Percentiles rank a stretch among this genome's conserved stretches.
Evolutionary conservation across 345 rosid species (phyloP).

Genomic region (Syzygium grande): DNA sequence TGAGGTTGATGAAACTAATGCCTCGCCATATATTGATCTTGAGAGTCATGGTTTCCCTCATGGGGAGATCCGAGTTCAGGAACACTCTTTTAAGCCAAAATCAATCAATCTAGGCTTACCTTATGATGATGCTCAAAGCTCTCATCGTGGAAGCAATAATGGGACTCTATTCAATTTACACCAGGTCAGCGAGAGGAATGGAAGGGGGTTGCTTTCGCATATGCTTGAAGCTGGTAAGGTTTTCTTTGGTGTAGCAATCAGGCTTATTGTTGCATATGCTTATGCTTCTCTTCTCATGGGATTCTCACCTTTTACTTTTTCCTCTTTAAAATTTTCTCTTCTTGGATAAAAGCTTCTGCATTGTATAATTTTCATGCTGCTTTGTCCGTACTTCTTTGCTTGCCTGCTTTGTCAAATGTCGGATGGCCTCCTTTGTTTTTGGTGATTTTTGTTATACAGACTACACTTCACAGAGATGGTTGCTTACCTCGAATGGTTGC

Average conservation of each 20-base stretch:
- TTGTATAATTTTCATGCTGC: not conserved
- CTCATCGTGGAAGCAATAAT: slow-evolving; percentile 19
- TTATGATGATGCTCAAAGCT: slow-evolving; percentile 22
- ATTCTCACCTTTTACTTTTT: not conserved
- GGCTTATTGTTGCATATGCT: not conserved
- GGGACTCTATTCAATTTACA: slow-evolving; percentile 6
- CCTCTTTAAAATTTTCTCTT: not conserved
- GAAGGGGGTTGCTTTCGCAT: slow-evolving; percentile 31
- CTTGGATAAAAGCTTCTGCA: not conserved
- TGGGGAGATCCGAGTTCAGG: slow-evolving; percentile 10
- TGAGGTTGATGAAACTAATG: slow-evolving; percentile 36
- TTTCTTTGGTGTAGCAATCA: not conserved
- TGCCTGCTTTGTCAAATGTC: not conserved
- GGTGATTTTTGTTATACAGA: not conserved
- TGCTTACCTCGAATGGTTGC: not conserved
- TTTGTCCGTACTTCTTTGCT: not conserved
- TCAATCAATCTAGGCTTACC: slow-evolving; percentile 30
- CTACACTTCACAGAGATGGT: not conserved
- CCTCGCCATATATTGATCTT: slow-evolving; percentile 31
- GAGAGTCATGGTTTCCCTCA: slow-evolving; percentile 10
- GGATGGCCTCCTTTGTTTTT: not conserved
- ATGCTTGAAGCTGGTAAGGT: slow-evolving; percentile 48
- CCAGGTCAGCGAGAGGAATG: slow-evolving; percentile 15
- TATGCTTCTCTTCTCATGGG: not conserved
- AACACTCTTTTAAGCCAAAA: slow-evolving; percentile 20